These are phyloP conservation scores for Paramyrothecium sp. DNA, from an alignment of 2,329 filamentous ascomycete species.

Conservation along the genomic window DNA sequence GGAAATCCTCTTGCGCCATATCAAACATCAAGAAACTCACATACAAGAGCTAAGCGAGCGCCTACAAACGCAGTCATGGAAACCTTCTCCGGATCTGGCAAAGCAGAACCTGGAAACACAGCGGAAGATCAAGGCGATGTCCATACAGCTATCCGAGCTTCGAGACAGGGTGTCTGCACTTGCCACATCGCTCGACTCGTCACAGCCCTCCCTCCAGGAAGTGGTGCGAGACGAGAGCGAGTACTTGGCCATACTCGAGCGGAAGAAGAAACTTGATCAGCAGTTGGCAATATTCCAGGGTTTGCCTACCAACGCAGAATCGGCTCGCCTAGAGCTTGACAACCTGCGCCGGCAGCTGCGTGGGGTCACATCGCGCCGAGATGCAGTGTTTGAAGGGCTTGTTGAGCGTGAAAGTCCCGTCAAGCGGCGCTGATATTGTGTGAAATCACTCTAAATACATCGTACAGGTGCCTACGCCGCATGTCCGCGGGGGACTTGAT, in stretches of 20 bases:
- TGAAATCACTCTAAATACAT: constrained; percentile 4
- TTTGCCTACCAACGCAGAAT: constrained; percentile 67
- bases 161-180: constrained; percentile 48
- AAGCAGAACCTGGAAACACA: constrained; percentile 74
- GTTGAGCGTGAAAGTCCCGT: constrained; percentile 61
- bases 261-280: constrained; percentile 58
- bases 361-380: constrained; percentile 60
- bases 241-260: constrained; percentile 55
- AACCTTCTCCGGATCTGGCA: constrained; percentile 56
- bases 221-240: constrained; percentile 57
- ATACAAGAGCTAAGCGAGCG: constrained; percentile 26
- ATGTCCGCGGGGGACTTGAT: constrained; percentile 1
- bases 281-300: constrained; percentile 67
- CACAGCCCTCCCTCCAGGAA: constrained; percentile 53
- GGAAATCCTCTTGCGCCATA: constrained; percentile 52
- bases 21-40: constrained; percentile 47
- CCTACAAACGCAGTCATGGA: constrained; percentile 46
- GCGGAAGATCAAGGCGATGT: constrained; percentile 66
- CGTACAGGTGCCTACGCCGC: not conserved
- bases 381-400: constrained; percentile 72
- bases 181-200: constrained; percentile 27
- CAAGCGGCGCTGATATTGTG: constrained; percentile 30
- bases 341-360: constrained; percentile 63
- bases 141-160: constrained; percentile 63
- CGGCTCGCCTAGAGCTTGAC: constrained; percentile 70